Evolutionary conservation across 257 asterid species (phyloP).

Genomic region (Salvia miltiorrhiza): DNA sequence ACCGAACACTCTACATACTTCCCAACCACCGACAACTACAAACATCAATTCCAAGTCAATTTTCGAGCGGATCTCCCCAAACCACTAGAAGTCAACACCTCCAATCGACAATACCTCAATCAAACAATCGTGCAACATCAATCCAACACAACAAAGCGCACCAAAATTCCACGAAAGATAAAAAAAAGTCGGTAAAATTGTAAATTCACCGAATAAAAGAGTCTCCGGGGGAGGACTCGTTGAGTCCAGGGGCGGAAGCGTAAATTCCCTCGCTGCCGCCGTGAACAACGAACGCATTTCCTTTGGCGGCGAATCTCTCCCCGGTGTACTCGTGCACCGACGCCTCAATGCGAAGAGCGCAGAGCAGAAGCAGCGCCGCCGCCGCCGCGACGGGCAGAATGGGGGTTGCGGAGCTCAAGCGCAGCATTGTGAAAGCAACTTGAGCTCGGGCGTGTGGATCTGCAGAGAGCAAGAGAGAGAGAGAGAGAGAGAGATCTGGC

Average conservation of each 20-base stretch:
- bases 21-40: conserved; percentile 10
- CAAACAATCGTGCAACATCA: conserved; percentile 13
- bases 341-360: conserved; percentile 38
- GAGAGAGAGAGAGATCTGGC: conserved; percentile 28
- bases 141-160: background rate
- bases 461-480: conserved; percentile 23
- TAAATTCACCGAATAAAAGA: conserved; percentile 71
- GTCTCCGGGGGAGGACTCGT: conserved; percentile 61
- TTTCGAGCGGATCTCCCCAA: conserved; percentile 24
- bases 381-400: conserved; percentile 17
- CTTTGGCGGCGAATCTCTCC: conserved; percentile 56
- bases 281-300: conserved; percentile 87
- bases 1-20: conserved; percentile 2
- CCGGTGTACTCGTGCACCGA: conserved; percentile 77
- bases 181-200: background rate
- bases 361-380: conserved; percentile 24
- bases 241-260: conserved; percentile 59
- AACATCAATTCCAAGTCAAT: conserved; percentile 14
- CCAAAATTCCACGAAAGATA: background rate
- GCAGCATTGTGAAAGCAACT: conserved; percentile 36
- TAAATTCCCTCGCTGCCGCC: conserved; percentile 97
- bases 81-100: conserved; percentile 1
- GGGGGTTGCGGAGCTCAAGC: conserved; percentile 29
- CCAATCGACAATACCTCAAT: background rate
- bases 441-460: conserved; percentile 40